Evolutionary conservation across 805 yeast genomes (phyloP).

Genomic region (Candida caryicola): DNA sequence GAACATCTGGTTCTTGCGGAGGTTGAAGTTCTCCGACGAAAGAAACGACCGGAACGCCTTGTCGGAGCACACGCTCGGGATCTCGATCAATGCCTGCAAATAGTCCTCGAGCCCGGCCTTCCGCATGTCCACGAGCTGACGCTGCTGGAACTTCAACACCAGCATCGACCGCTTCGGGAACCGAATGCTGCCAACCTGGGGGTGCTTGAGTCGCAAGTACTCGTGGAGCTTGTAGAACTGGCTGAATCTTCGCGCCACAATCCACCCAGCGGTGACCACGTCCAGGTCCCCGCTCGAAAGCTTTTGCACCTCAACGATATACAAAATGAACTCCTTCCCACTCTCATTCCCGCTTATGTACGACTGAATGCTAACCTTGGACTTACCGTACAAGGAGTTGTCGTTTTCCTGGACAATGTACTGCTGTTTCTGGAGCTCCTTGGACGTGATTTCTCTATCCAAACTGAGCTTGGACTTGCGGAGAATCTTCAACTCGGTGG

Average conservation of each 20-base stretch:
- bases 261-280: conserved; percentile 70
- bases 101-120: conserved; percentile 60
- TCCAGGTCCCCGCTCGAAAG: conserved; percentile 38
- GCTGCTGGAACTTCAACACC: conserved; percentile 69
- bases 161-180: conserved; percentile 60
- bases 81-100: conserved; percentile 51
- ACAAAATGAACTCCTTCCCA: conserved; percentile 62
- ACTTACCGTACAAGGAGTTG: conserved; percentile 68
- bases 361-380: conserved; percentile 51
- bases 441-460: conserved; percentile 67
- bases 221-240: conserved; percentile 75
- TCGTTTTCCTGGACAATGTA: conserved; percentile 80
- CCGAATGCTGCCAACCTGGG: conserved; percentile 46
- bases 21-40: conserved; percentile 62
- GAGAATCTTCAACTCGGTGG: conserved; percentile 64
- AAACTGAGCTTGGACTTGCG: conserved; percentile 65
- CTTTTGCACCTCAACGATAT: conserved; percentile 74
- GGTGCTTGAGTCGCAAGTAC: conserved; percentile 53
- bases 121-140: conserved; percentile 61
- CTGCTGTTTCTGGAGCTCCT: conserved; percentile 76
- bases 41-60: conserved; percentile 71
- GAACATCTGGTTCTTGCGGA: conserved; percentile 28
- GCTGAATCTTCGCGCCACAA: conserved; percentile 83
- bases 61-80: conserved; percentile 72
- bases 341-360: conserved; percentile 54